These are phyloP conservation scores for Candida freyschussii DNA, from an alignment of 1,139 yeast genomes.

Conservation along the genomic window DNA sequence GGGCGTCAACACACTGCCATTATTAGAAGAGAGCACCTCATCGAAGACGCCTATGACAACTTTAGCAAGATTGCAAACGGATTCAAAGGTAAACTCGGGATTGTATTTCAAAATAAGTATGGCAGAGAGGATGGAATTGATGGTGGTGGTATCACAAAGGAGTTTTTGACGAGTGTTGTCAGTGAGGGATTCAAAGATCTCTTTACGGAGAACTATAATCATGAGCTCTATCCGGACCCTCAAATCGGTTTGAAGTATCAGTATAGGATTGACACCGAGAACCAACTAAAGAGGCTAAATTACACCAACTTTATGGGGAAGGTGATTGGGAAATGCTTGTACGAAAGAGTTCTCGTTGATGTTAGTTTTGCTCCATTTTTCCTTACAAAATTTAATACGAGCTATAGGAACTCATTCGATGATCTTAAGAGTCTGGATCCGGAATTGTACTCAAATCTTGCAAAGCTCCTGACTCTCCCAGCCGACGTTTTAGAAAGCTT, in stretches of 20 bases:
- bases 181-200: slow-evolving; percentile 55
- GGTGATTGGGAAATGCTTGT: slow-evolving; percentile 85
- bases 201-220: slow-evolving; percentile 52
- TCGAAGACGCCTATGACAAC: slow-evolving; percentile 69
- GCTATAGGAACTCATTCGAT: slow-evolving; percentile 59
- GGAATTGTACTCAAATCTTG: slow-evolving; percentile 60
- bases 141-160: slow-evolving; percentile 96
- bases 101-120: slow-evolving; percentile 64
- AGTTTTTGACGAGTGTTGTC: slow-evolving; percentile 71
- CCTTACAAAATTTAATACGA: slow-evolving; percentile 56
- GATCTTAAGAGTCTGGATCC: slow-evolving; percentile 71
- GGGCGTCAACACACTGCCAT: slow-evolving; percentile 39
- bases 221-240: slow-evolving; percentile 72
- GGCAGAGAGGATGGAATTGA: slow-evolving; percentile 80
- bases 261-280: slow-evolving; percentile 23
- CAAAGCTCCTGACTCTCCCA: slow-evolving; percentile 54
- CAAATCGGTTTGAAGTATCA: slow-evolving; percentile 39
- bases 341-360: slow-evolving; percentile 77
- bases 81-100: slow-evolving; percentile 57
- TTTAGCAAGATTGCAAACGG: slow-evolving; percentile 44
- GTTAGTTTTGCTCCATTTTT: slow-evolving; percentile 86
- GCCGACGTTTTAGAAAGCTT: slow-evolving; percentile 53
- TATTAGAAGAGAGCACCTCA: slow-evolving; percentile 61
- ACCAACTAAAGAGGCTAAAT: slow-evolving; percentile 33
- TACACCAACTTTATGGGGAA: slow-evolving; percentile 67